These are phyloP conservation scores for Golubevia sp. DNA, from an alignment of 1,284 basidiomycete genomes.

Conservation along the genomic window DNA sequence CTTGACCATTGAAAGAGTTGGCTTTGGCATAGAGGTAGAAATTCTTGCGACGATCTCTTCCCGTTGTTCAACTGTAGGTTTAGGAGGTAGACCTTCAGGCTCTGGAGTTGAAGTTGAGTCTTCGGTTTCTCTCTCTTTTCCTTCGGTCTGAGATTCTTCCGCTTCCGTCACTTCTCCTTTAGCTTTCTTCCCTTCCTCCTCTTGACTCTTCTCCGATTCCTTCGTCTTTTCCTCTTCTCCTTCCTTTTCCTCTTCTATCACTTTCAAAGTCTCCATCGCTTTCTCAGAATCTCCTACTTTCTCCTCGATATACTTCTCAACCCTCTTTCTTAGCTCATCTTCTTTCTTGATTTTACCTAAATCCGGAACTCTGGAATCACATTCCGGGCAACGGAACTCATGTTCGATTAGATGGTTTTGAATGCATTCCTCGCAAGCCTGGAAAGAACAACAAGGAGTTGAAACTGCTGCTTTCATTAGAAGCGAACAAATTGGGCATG, in stretches of 20 bases:
- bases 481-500: conserved; percentile 54
- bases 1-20: conserved; percentile 3
- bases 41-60: conserved; percentile 17
- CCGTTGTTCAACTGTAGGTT: conserved; percentile 26
- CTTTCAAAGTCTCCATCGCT: conserved; percentile 42
- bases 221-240: conserved; percentile 12
- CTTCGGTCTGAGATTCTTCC: conserved; percentile 1
- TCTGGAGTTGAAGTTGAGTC: background rate
- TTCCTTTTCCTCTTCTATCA: conserved; percentile 14
- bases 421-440: conserved; percentile 58
- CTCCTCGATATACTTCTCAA: conserved; percentile 49
- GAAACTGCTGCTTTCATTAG: conserved; percentile 47
- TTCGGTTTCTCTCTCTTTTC: background rate
- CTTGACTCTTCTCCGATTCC: conserved; percentile 7
- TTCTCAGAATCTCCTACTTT: conserved; percentile 41
- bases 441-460: conserved; percentile 52
- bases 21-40: conserved; percentile 12
- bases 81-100: too few species aligned
- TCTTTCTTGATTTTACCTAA: conserved; percentile 45
- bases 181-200: background rate
- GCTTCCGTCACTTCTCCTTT: conserved; percentile 4
- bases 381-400: conserved; percentile 58
- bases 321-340: conserved; percentile 41
- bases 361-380: conserved; percentile 52
- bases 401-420: conserved; percentile 57